Evolutionary conservation across 2,329 filamentous ascomycete genomes (phyloP), one percentile per base, ranked within the genome.

Genomic region (Fusarium udum): DNA sequence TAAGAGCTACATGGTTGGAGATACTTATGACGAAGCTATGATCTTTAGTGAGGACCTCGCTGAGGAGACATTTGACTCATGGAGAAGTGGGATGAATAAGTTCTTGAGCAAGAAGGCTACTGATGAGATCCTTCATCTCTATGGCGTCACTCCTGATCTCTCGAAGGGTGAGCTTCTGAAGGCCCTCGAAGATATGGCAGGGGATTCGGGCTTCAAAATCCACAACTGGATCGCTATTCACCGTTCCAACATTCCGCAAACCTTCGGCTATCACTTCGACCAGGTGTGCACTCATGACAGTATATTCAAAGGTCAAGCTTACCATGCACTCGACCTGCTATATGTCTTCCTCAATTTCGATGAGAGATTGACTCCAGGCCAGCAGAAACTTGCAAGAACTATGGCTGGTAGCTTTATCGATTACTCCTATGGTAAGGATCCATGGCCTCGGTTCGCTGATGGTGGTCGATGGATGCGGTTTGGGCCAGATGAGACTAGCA

Each of bases 291-390:
- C 70, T 2, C 63, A 65, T 24, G 70, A 74, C 4, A 53, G 63
- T 34, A 37, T 46, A 3, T 55, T 66, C 26, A 73, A 71, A 12
- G 70, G 70, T 15, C 32, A 63, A 13, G 67, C 72, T 1, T 73
- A 74, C 11, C 72, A 74, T 2, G 70, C 56, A 13, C 16, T 74
- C 5, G 72, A 73, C 15, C 9, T 74, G 8, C 31, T 71, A 0
- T 74, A 73, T n/a, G 18, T 73, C 6, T 74, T 74, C 16, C 53
- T 73, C 20, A 73, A 73, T 8, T 71, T 73, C 15, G 53, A 65
- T 20, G 67, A 73, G 7, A 34, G 62, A 7, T 15, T 74, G 6
- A 62, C 67, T 0, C 22, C 43, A 15, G 57, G 31, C 4, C 63
- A 73, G 22, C 60, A 39, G 10, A 49, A 61, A 2, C 32, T 74